A percentile compares a stretch with the other conserved stretches of the same genome.
Evolutionary conservation across 2,329 filamentous ascomycete species (phyloP).

Genomic region (Samsoniella hepiali): DNA sequence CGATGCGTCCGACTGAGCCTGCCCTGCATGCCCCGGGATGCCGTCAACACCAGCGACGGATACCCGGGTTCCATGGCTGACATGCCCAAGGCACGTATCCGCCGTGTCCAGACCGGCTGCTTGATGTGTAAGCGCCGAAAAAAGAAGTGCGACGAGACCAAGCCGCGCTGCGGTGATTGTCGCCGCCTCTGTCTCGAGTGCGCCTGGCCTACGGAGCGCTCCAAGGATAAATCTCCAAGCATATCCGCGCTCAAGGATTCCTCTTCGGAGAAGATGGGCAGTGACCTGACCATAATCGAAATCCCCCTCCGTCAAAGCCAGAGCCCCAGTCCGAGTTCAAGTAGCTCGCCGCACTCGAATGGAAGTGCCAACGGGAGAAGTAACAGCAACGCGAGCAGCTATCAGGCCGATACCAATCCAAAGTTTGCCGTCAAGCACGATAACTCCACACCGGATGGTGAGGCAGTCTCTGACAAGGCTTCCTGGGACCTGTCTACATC

Average conservation of each 20-base stretch:
- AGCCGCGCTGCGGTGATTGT: conserved; percentile 41
- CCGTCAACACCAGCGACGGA: conserved; percentile 14
- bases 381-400: conserved; percentile 22
- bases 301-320: conserved; percentile 24
- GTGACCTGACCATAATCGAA: conserved; percentile 20
- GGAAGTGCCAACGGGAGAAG: conserved; percentile 19
- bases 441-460: conserved; percentile 17
- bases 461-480: conserved; percentile 23
- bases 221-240: conserved; percentile 15
- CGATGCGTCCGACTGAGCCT: conserved; percentile 33
- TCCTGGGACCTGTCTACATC: conserved; percentile 26
- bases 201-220: conserved; percentile 29
- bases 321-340: conserved; percentile 21
- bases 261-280: not conserved
- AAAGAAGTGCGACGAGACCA: conserved; percentile 47
- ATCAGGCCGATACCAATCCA: conserved; percentile 2
- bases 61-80: conserved; percentile 19
- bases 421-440: not conserved
- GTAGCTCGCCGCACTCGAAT: conserved; percentile 20
- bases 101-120: conserved; percentile 39
- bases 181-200: conserved; percentile 34
- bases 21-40: conserved; percentile 30
- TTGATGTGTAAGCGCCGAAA: conserved; percentile 44
- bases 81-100: conserved; percentile 33
- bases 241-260: not conserved